Conservation (phyloP, 805 yeast species). For the Candida xyloterini region DNA sequence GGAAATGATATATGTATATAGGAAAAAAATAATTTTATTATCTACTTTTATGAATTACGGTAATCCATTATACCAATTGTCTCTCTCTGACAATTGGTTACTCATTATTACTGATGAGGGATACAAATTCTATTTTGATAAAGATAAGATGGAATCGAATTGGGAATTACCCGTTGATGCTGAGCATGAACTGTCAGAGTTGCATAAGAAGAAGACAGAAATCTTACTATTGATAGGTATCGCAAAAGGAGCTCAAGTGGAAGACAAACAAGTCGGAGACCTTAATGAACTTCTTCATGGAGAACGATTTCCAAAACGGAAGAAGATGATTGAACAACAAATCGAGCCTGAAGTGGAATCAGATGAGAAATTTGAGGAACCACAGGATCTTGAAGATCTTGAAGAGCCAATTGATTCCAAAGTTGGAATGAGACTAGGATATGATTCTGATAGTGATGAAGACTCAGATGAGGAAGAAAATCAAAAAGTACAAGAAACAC, state of each 20-base stretch:
- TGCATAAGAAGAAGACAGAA: constrained; percentile 9
- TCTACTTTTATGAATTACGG: constrained; percentile 6
- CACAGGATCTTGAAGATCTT: not conserved
- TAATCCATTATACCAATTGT: constrained; percentile 3
- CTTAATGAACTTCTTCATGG: constrained; percentile 13
- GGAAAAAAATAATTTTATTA: constrained; percentile 3
- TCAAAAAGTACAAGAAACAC: not conserved
- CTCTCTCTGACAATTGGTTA: constrained; percentile 21
- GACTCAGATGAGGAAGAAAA: not conserved
- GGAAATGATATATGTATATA: constrained; percentile 31
- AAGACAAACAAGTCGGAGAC: not conserved
- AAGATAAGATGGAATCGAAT: constrained; percentile 8
- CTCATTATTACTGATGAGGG: constrained; percentile 25
- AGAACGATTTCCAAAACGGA: not conserved
- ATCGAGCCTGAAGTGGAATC: constrained; percentile 1
- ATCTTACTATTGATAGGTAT: constrained; percentile 17
- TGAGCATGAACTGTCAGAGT: constrained; percentile 5
- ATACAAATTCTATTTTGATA: constrained; percentile 24
- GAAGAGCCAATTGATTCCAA: not conserved
- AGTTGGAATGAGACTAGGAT: constrained; percentile 2
- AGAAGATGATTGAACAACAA: constrained; percentile 1
- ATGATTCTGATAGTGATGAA: constrained; percentile 7
- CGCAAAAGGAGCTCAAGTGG: constrained; percentile 16
- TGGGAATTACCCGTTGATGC: constrained; percentile 26
- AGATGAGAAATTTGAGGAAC: constrained; percentile 2